Percentiles rank a stretch among this genome's conserved stretches.
These are phyloP conservation scores for Penicillium paradoxum DNA, from an alignment of 495 filamentous ascomycete species.

Conservation along the genomic window DNA sequence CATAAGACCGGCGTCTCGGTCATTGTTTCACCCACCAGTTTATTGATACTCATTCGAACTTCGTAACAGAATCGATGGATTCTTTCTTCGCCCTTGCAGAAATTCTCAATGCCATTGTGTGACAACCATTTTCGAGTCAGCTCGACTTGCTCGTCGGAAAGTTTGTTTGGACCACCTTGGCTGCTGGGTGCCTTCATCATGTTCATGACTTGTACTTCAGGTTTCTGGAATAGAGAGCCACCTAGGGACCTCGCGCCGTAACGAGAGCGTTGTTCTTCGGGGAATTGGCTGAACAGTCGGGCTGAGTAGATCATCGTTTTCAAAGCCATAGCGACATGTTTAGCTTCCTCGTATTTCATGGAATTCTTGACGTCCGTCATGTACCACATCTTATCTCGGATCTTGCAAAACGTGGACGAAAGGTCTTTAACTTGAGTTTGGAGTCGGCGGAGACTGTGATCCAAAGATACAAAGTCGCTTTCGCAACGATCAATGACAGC, in stretches of 20 bases:
- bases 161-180: conserved; percentile 87
- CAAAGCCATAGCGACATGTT: conserved; percentile 78
- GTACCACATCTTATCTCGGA: conserved; percentile 97
- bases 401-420: conserved; percentile 32
- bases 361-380: conserved; percentile 94
- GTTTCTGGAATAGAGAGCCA: conserved; percentile 70
- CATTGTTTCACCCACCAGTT: conserved; percentile 81
- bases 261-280: conserved; percentile 44
- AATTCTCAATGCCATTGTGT: conserved; percentile 79
- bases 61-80: conserved; percentile 94
- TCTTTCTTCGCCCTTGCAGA: conserved; percentile 91
- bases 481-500: conserved; percentile 42
- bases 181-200: conserved; percentile 77
- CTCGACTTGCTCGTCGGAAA: conserved; percentile 92
- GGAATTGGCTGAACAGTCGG: conserved; percentile 36
- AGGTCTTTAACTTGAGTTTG: conserved; percentile 32
- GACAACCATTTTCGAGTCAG: conserved; percentile 81
- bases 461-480: conserved; percentile 34
- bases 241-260: conserved; percentile 43
- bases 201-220: conserved; percentile 82
- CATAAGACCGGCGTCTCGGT: conserved; percentile 84
- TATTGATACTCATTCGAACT: conserved; percentile 78
- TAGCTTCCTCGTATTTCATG: conserved; percentile 81
- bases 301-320: conserved; percentile 76
- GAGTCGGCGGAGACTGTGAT: conserved; percentile 34